phyloP scores from a whole-genome alignment of 108 stramenopile species.

The Cyclotella kingstonii region DNA sequence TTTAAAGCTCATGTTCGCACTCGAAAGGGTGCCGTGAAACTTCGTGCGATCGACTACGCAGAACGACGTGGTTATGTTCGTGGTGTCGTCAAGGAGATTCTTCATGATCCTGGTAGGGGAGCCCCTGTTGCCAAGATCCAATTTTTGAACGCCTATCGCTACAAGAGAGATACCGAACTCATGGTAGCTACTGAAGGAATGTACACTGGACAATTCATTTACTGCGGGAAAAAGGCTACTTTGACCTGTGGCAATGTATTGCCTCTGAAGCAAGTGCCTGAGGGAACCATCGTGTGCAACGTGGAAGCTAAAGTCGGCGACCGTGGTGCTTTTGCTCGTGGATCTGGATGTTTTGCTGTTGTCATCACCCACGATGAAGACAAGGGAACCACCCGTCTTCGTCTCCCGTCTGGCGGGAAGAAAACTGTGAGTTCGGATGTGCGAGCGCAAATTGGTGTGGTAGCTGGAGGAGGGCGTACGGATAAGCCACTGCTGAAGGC shows the following conservation, averaged over 20 bases:
- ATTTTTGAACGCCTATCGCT: constrained; percentile 98
- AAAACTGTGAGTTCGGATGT: constrained; percentile 93
- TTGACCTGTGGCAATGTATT: constrained; percentile 96
- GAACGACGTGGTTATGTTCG: constrained; percentile 98
- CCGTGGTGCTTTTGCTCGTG: constrained; percentile 95
- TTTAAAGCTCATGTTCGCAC: constrained; percentile 96
- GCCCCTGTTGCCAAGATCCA: constrained; percentile 98
- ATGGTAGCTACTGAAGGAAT: constrained; percentile 98
- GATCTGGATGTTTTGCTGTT: constrained; percentile 97
- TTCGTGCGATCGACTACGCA: constrained; percentile 94
- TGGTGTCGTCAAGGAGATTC: constrained; percentile 98
- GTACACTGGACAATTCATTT: constrained; percentile 99
- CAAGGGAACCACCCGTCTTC: constrained; percentile 97
- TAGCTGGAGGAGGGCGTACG: constrained; percentile 99
- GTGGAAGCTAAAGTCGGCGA: constrained; percentile 94
- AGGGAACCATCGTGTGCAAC: constrained; percentile 99
- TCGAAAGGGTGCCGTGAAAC: constrained; percentile 98
- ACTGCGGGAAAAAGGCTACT: constrained; percentile 98
- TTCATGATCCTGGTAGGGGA: constrained; percentile 98
- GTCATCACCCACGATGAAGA: constrained; percentile 99
- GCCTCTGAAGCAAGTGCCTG: constrained; percentile 90
- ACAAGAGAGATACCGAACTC: constrained; percentile 93
- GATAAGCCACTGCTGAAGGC: constrained; percentile 99
- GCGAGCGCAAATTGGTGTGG: constrained; percentile 98
- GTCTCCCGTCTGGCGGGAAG: constrained; percentile 98